phyloP scores from a whole-genome alignment of 805 yeast genomes.

The Candida silvatica region DNA sequence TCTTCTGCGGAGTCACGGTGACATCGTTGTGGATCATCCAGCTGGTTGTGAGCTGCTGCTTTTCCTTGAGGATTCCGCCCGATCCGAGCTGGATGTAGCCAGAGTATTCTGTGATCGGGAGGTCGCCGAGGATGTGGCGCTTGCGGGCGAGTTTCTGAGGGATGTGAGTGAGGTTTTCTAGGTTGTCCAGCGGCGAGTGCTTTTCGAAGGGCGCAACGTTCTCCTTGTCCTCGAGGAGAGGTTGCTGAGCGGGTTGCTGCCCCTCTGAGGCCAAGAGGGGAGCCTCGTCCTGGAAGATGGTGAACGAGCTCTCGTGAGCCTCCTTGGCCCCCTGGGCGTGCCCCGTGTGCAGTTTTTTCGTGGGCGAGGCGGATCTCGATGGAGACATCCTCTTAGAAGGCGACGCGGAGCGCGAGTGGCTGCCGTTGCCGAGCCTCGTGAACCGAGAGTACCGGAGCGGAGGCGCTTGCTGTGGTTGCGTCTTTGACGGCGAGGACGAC shows the following conservation, averaged over 20 bases:
- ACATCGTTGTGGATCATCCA: constrained; percentile 5
- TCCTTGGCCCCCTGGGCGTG: too few species aligned
- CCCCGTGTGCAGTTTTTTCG: constrained; percentile 2
- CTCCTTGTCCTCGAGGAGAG: constrained; percentile 2
- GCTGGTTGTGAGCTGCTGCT: constrained; percentile 3
- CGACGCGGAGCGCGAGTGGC: neutral
- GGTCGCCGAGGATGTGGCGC: constrained; percentile 3
- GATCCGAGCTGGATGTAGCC: constrained; percentile 4
- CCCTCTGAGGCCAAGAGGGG: too few species aligned
- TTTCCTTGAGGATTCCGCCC: constrained; percentile 2
- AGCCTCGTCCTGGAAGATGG: too few species aligned
- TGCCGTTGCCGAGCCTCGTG: neutral
- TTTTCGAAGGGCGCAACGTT: neutral
- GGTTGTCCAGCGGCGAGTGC: too few species aligned
- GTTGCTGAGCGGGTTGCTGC: too few species aligned
- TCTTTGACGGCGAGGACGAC: constrained; percentile 1
- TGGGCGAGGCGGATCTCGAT: constrained; percentile 1
- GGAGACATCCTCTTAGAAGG: constrained; percentile 1
- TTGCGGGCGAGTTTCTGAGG: neutral
- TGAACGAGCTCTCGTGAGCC: too few species aligned
- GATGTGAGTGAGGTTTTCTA: neutral
- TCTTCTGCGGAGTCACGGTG: neutral
- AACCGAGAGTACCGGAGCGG: neutral
- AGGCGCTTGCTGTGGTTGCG: too few species aligned
- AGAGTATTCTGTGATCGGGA: constrained; percentile 5